Conservation (phyloP, 345 rosid genomes). For the Ricinus communis region DNA sequence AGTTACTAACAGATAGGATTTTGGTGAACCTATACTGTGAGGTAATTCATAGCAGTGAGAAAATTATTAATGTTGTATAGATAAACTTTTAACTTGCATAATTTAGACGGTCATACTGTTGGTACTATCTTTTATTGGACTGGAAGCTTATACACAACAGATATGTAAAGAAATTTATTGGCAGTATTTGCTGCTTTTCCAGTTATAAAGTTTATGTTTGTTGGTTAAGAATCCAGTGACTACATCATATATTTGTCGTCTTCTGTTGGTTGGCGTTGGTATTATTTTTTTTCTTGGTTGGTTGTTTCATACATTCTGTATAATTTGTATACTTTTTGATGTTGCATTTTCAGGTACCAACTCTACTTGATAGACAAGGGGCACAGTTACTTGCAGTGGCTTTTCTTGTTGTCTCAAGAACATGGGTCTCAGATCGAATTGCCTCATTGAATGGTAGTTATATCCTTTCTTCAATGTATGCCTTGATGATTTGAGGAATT, state of each 20-base stretch:
- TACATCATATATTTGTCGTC: background rate
- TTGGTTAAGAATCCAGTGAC: background rate
- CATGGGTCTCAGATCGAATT: conserved; percentile 92
- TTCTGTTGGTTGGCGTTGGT: background rate
- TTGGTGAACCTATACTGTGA: background rate
- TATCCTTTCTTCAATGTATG: conserved; percentile 11
- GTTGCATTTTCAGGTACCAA: conserved; percentile 60
- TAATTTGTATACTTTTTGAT: background rate
- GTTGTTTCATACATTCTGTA: background rate
- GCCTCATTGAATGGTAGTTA: conserved; percentile 85
- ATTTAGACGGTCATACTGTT: background rate
- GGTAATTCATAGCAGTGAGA: background rate
- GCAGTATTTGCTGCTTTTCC: background rate
- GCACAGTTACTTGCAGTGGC: conserved; percentile 82
- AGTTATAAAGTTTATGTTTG: background rate
- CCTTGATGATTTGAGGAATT: conserved; percentile 12
- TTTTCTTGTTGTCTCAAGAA: conserved; percentile 85
- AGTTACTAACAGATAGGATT: too few species aligned
- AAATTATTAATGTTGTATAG: background rate
- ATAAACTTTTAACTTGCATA: background rate
- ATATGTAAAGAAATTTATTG: background rate
- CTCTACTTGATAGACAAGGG: conserved; percentile 90
- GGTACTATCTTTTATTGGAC: background rate
- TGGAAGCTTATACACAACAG: background rate
- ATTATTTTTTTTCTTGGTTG: background rate